Percentiles rank a stretch among this genome's conserved stretches.
Conservation (phyloP, 2,329 filamentous ascomycete species). For the Trichoderma citrinoviride region DNA sequence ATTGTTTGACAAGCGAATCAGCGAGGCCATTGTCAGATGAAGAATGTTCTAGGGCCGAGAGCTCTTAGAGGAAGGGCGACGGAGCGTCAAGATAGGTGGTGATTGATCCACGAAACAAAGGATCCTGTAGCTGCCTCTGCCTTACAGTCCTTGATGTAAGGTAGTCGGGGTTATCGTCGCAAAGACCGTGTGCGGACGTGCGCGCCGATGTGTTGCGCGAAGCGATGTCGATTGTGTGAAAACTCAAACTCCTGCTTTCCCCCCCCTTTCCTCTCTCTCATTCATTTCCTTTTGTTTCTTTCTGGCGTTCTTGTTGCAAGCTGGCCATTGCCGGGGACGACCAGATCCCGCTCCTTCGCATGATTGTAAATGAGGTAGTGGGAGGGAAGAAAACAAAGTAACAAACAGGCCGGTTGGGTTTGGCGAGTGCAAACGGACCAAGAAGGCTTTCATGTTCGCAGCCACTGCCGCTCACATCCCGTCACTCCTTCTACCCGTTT, state of each 20-base stretch:
- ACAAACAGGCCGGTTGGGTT: background rate
- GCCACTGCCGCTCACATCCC: background rate
- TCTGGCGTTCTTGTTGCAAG: background rate
- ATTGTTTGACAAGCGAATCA: background rate
- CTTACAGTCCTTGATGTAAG: too few species aligned
- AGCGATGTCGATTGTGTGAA: background rate
- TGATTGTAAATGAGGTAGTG: background rate
- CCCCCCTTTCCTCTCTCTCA: background rate
- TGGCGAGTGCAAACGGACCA: background rate
- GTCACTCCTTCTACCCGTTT: background rate
- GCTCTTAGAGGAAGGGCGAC: background rate
- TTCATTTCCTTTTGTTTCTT: background rate
- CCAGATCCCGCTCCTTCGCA: background rate
- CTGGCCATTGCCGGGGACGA: background rate
- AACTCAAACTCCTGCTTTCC: background rate
- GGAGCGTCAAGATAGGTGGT: background rate
- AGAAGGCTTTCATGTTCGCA: background rate
- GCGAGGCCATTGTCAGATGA: background rate
- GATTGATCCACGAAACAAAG: background rate
- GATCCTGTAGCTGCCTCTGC: background rate
- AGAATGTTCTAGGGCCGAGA: background rate
- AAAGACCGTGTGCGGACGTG: slow-evolving; percentile 9
- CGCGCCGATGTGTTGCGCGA: background rate
- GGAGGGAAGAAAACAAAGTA: background rate
- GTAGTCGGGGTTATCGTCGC: background rate